Conservation (phyloP, 306 rosid species). For the Ormosia emarginata region DNA sequence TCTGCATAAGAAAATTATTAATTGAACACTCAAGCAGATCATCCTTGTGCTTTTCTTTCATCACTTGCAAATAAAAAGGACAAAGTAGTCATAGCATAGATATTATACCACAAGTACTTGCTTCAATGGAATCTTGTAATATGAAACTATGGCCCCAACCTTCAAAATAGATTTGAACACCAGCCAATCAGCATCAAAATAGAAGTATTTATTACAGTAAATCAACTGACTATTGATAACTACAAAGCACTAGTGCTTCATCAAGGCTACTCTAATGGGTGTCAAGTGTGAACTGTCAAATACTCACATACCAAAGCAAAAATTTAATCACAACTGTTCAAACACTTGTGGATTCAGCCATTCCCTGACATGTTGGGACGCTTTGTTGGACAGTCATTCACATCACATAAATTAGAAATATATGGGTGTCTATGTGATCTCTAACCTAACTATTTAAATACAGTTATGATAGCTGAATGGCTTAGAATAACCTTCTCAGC, state of each 20-base stretch:
- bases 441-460: background rate
- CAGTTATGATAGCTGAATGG: no score
- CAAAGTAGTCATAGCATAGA: constrained; percentile 15
- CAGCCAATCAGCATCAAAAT: constrained; percentile 28
- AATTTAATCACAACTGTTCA: background rate
- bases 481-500: no score
- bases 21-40: constrained; percentile 9
- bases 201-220: background rate
- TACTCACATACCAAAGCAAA: background rate
- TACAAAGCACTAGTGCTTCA: background rate
- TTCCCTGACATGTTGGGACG: background rate
- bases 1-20: constrained; percentile 42
- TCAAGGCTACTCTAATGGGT: background rate
- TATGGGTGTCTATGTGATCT: background rate
- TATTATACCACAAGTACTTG: constrained; percentile 86
- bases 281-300: background rate
- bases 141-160: constrained; percentile 87
- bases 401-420: background rate
- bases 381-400: background rate
- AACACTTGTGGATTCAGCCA: background rate
- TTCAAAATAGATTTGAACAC: constrained; percentile 38
- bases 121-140: constrained; percentile 87
- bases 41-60: background rate
- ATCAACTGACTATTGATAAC: background rate
- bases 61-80: constrained; percentile 2